Percentiles rank a stretch among this genome's conserved stretches.
Conservation (phyloP, 345 rosid species). For the Melaleuca alternifolia region DNA sequence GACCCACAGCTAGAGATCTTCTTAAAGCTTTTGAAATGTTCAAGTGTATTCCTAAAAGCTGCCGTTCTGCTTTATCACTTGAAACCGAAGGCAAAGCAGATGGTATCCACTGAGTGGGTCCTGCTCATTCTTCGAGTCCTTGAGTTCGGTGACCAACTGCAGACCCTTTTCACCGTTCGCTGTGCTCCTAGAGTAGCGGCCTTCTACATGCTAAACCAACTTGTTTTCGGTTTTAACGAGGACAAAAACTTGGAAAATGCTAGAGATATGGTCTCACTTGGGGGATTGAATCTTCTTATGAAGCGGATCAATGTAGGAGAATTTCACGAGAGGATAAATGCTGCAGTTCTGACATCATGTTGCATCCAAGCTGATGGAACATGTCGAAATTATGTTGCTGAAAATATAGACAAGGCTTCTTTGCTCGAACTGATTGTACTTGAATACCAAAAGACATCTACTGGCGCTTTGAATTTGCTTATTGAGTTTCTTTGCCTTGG, state of each 20-base stretch:
- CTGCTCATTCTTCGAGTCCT: conserved; percentile 46
- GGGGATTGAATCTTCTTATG: conserved; percentile 36
- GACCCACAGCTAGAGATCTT: conserved; percentile 52
- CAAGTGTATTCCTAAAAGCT: conserved; percentile 46
- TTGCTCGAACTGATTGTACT: conserved; percentile 41
- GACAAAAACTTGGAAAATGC: conserved; percentile 56
- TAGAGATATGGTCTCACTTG: conserved; percentile 32
- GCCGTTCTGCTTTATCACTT: conserved; percentile 44
- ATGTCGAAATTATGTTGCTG: conserved; percentile 42
- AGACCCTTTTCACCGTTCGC: conserved; percentile 39
- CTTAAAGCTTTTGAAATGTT: conserved; percentile 36
- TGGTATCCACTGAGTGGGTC: conserved; percentile 51
- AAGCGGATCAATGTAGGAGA: conserved; percentile 21
- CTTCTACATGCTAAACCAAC: conserved; percentile 43
- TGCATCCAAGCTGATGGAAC: conserved; percentile 37
- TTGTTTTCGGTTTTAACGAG: conserved; percentile 49
- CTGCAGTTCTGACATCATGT: conserved; percentile 23
- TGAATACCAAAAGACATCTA: conserved; percentile 12
- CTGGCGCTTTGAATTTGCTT: conserved; percentile 20
- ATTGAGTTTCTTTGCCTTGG: conserved; percentile 37
- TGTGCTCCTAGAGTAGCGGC: conserved; percentile 48
- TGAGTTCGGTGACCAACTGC: conserved; percentile 50
- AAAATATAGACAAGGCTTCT: conserved; percentile 29
- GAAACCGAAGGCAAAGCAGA: conserved; percentile 55
- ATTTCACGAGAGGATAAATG: conserved; percentile 22